Evolutionary conservation across 2,329 filamentous ascomycete genomes (phyloP).

Genomic region (Colletotrichum filicis): DNA sequence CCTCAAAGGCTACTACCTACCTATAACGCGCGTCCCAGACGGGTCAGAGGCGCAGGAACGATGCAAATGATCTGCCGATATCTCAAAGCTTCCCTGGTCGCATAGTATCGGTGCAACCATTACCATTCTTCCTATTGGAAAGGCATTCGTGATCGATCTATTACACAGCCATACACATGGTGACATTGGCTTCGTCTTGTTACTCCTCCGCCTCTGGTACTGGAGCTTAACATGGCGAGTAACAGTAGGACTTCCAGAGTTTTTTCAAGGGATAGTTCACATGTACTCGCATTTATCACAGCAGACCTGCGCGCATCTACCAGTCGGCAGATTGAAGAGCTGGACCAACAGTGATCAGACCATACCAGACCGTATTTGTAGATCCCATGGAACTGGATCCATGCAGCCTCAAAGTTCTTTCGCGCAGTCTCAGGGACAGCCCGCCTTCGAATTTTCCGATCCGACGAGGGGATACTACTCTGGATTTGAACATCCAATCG

Average conservation of each 20-base stretch:
- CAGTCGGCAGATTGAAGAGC: neutral
- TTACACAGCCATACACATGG: neutral
- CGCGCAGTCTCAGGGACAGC: neutral
- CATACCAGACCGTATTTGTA: neutral
- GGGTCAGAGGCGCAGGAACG: too few relatives aligned
- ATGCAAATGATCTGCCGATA: neutral
- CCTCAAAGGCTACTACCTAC: neutral
- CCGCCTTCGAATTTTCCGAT: neutral
- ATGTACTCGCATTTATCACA: neutral
- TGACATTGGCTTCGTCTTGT: neutral
- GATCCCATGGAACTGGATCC: neutral
- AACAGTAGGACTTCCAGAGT: neutral
- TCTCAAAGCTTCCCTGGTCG: neutral
- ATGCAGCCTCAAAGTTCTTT: neutral
- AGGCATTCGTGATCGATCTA: too few relatives aligned
- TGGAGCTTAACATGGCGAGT: neutral
- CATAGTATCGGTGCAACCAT: neutral
- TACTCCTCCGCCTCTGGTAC: neutral
- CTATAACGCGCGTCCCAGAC: too few relatives aligned
- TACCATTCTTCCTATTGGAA: neutral
- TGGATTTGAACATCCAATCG: conserved; percentile 17
- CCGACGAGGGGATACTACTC: neutral
- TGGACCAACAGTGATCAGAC: neutral
- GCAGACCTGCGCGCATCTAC: neutral
- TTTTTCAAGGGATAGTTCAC: neutral